A percentile compares a stretch with the other conserved stretches of the same genome.
Conservation (phyloP, 371 early-diverging fungal genomes). For the Circinella umbellata region DNA sequence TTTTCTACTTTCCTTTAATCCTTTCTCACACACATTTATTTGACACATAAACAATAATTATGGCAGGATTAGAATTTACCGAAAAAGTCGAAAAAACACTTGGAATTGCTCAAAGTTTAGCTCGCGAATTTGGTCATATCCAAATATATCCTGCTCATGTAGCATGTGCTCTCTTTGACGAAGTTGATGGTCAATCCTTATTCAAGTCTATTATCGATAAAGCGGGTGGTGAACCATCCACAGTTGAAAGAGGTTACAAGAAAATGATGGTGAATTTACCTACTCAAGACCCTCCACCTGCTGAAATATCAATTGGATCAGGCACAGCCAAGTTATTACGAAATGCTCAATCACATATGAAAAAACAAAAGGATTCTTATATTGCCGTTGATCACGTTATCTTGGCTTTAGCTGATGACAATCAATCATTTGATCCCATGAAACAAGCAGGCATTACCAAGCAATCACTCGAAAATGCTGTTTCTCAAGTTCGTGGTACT, state of each 20-base stretch:
- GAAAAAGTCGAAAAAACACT: slow-evolving; percentile 83
- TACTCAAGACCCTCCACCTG: slow-evolving; percentile 87
- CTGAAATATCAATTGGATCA: slow-evolving; percentile 68
- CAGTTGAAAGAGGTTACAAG: slow-evolving; percentile 80
- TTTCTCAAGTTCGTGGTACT: slow-evolving; percentile 84
- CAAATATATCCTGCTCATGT: slow-evolving; percentile 86
- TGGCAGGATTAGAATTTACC: slow-evolving; percentile 82
- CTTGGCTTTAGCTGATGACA: slow-evolving; percentile 77
- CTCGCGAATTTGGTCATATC: slow-evolving; percentile 78
- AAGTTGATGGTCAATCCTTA: slow-evolving; percentile 62
- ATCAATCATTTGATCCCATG: slow-evolving; percentile 64
- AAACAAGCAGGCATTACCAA: slow-evolving; percentile 73
- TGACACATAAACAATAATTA: slow-evolving; percentile 11
- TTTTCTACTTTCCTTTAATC: no score
- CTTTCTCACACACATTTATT: no score
- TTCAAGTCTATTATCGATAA: slow-evolving; percentile 79
- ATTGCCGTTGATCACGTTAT: slow-evolving; percentile 90
- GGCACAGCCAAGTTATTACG: slow-evolving; percentile 68
- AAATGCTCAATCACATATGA: slow-evolving; percentile 76
- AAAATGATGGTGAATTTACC: slow-evolving; percentile 80
- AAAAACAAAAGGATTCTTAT: slow-evolving; percentile 84
- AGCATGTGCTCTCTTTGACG: slow-evolving; percentile 80
- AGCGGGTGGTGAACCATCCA: slow-evolving; percentile 79
- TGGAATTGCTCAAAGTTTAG: slow-evolving; percentile 70
- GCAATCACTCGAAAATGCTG: slow-evolving; percentile 76